Conservation (phyloP, 108 stramenopile genomes). For the Bacterosira constricta region DNA sequence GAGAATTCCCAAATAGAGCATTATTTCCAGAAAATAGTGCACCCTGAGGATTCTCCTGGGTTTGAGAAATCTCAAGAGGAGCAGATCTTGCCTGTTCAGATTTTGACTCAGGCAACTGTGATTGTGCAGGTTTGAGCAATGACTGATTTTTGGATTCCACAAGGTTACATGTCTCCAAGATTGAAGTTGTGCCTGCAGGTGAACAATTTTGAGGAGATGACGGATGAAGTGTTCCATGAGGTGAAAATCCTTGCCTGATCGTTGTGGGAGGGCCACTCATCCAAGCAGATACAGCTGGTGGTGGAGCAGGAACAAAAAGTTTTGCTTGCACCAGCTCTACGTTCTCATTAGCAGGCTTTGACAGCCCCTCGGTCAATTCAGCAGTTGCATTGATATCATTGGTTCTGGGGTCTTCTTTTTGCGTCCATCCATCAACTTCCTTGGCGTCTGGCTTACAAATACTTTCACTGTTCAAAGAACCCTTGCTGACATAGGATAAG, state of each 20-base stretch:
- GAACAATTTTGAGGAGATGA: not conserved
- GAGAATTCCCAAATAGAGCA: slow-evolving; percentile 35
- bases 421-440: too few species aligned
- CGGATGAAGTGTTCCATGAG: slow-evolving; percentile 5
- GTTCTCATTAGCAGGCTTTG: slow-evolving; percentile 4
- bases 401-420: not conserved
- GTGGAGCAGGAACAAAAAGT: slow-evolving; percentile 33
- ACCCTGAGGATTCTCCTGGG: not conserved
- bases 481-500: too few species aligned
- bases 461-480: too few species aligned
- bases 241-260: slow-evolving; percentile 11
- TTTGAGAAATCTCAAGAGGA: not conserved
- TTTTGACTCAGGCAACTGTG: not conserved
- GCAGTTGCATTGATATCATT: not conserved
- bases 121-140: not conserved
- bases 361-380: not conserved
- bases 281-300: slow-evolving; percentile 39
- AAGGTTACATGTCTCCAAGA: too few species aligned
- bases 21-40: slow-evolving; percentile 40
- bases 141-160: not conserved
- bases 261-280: slow-evolving; percentile 25
- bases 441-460: too few species aligned
- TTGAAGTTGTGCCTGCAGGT: not conserved
- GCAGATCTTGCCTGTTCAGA: not conserved
- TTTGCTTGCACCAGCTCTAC: slow-evolving; percentile 2